Base-by-base conservation (phyloP, 352 stramenopile genomes). In the Thalassiosira pacifica region DNA sequence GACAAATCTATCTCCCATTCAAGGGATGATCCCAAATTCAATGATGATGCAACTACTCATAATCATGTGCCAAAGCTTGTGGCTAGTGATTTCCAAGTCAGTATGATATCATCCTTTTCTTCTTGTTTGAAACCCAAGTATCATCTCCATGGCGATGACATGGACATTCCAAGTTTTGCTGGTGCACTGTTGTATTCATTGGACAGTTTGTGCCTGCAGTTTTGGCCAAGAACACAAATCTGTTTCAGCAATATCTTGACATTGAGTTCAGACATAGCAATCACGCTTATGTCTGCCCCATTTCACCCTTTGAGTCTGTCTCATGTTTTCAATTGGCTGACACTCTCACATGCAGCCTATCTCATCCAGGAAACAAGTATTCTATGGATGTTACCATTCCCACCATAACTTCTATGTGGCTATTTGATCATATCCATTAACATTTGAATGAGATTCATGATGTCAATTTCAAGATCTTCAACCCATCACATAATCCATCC, bases 271-370 rank as follows among this genome's bases (percentile, higher is more conserved):
- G 34, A 11, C 4, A 8, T 5, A 2, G 6, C n/a, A 2, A 22
- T 5, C 45, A n/a, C 2, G 4, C 45, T 57, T 61, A 31, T 31
- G 53, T 61, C 1, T 24, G 66, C 16, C 45, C 45, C 1, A 64
- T 75, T 8, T 63, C 48, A 29, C 16, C 42, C 11, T 75, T 60
- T 52, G 48, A 75, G 24, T 65, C 32, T 31, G 48, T n/a, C 1
- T 24, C n/a, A 29, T 75, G 66, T 24, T 75, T 60, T 19, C 18
- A 34, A 0, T 19, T 75, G 0, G 9, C 2, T 24, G 27, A 64
- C 27, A 22, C 5, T 11, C 1, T 66, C 1, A 37, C 26, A 2
- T 42, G 40, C 16, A 16, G 2, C 2, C 9, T 66, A 1, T 66
- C 57, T 42, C 57, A 66, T 37, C 57, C 57, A 42, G 1, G 0